Evolutionary conservation across 441 rosid genomes (phyloP).

Genomic region (Erodium moschatum): DNA sequence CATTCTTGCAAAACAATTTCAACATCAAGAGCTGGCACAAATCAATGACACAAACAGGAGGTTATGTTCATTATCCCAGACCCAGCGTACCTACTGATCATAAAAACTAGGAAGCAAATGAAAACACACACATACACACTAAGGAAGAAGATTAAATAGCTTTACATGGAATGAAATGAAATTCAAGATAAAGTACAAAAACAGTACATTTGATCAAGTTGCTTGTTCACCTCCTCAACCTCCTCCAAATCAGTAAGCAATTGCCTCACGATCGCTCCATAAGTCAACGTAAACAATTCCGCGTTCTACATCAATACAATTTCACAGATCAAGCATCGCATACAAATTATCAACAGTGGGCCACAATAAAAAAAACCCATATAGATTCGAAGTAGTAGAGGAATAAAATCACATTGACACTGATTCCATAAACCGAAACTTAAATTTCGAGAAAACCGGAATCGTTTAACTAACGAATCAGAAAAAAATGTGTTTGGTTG

Average conservation of each 20-base stretch:
- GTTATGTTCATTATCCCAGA: neutral
- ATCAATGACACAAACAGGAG: neutral
- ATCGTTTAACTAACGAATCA: neutral
- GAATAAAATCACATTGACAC: no score
- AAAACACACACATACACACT: neutral
- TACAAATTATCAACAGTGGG: no score
- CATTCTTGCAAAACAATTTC: neutral
- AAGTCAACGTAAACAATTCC: constrained; percentile 79
- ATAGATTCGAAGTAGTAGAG: no score
- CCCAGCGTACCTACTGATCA: neutral
- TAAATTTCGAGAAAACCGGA: no score
- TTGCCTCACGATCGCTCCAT: constrained; percentile 85
- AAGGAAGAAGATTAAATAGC: neutral
- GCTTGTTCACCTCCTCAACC: constrained; percentile 90
- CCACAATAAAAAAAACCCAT: no score
- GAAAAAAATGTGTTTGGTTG: neutral
- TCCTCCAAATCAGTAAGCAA: constrained; percentile 91
- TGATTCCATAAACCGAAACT: no score
- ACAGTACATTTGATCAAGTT: constrained; percentile 85
- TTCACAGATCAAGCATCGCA: neutral
- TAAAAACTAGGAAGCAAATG: neutral
- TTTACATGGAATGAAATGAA: neutral
- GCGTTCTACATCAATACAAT: constrained; percentile 51
- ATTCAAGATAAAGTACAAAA: neutral
- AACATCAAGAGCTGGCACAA: neutral